Base-by-base conservation (phyloP, 345 rosid species). In the Reutealis trisperma region DNA sequence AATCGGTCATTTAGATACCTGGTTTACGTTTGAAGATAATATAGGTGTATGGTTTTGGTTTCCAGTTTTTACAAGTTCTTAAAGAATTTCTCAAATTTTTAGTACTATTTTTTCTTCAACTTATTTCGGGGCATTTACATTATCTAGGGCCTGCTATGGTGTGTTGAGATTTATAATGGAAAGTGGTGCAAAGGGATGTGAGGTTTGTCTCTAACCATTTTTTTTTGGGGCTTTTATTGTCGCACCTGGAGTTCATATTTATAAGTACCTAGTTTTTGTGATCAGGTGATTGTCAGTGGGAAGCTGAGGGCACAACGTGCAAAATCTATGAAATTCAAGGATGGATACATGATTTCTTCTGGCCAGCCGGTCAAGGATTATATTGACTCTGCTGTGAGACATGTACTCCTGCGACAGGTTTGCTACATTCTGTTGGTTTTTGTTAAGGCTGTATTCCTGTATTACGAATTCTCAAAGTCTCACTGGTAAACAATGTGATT, bases 261-360 rank as follows among this genome's bases (percentile, higher is more conserved):
- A 97, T 16, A 97, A 21, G 1, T 70, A 15, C 18, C 18, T 60
- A 34, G 58, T 69, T 4, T 49, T 8, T 63, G 41, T 61, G 22
- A 44, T n/a, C 66, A 94, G 98, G 98, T 94, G 19, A 94, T 90
- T 86, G 97, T 92, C 32, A 94, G 98, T 21, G 97, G 98, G 67
- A 94, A 94, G 85, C 88, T 94, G 5, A 87, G 95, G 72, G 98
- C 97, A 42, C 89, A 85, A 63, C 92, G 97, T 77, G 98, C 98
- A 22, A 94, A 94, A 78, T 91, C 96, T 5, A 93, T 94, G 98
- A 94, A 92, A 77, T 94, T 94, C 79, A 92, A 91, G 88, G 98
- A 94, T 69, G 97, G 98, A 9, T 94, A 94, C 79, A 94, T 94
- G 98, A 90, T 91, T 51, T 94, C 98, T 27, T 91, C 98, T 21